These are phyloP conservation scores for Linum trigynum DNA, from an alignment of 345 rosid genomes.

Conservation along the genomic window DNA sequence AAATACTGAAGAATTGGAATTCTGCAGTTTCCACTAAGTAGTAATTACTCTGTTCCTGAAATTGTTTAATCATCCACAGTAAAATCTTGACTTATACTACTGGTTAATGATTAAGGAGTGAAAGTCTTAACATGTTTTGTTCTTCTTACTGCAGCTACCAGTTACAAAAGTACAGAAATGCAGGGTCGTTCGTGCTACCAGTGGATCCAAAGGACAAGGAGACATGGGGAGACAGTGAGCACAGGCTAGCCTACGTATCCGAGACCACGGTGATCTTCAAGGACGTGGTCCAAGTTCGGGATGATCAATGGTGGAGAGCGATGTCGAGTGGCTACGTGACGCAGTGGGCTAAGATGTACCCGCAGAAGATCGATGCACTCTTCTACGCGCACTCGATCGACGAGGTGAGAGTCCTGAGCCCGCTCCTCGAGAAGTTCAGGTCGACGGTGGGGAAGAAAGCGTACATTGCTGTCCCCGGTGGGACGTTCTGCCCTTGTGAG, in stretches of 20 bases:
- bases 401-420: constrained; percentile 63
- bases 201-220: constrained; percentile 78
- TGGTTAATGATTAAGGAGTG: background rate
- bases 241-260: constrained; percentile 84
- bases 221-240: constrained; percentile 99
- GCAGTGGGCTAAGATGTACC: constrained; percentile 95
- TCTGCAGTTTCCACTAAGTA: constrained; percentile 18
- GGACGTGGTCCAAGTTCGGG: constrained; percentile 81
- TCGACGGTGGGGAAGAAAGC: constrained; percentile 83
- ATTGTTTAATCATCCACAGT: constrained; percentile 11
- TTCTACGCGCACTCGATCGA: constrained; percentile 79
- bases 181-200: constrained; percentile 86
- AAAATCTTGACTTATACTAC: background rate
- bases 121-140: background rate
- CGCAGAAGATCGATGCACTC: constrained; percentile 86
- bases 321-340: constrained; percentile 77
- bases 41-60: constrained; percentile 9
- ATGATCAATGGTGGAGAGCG: constrained; percentile 98
- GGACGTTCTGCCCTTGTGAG: constrained; percentile 72
- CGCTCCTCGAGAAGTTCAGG: constrained; percentile 77
- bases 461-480: constrained; percentile 76
- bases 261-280: constrained; percentile 97
- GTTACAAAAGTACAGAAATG: constrained; percentile 91
- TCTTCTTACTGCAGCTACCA: constrained; percentile 55
- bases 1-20: background rate